Conservation (phyloP, 2,329 filamentous ascomycete genomes). For the Cordyceps cateniannulata region DNA sequence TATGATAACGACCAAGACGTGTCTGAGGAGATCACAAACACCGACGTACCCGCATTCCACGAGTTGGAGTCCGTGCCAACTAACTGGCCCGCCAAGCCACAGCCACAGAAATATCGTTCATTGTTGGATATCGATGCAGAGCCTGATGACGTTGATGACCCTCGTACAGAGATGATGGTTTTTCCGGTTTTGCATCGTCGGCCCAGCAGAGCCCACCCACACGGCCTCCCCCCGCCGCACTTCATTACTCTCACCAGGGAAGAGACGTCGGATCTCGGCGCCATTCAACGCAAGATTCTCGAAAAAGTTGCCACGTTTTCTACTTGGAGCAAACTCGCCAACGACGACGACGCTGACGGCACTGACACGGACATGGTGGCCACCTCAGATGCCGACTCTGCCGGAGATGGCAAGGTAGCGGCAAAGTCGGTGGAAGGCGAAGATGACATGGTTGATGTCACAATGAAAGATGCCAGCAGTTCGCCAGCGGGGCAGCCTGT, state of each 20-base stretch:
- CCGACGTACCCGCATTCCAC: constrained; percentile 62
- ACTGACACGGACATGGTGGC: constrained; percentile 64
- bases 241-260: constrained; percentile 71
- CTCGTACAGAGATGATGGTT: constrained; percentile 58
- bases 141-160: constrained; percentile 51
- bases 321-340: constrained; percentile 56
- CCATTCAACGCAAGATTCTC: constrained; percentile 73
- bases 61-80: constrained; percentile 76
- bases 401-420: constrained; percentile 63
- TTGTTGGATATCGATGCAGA: constrained; percentile 42
- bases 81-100: constrained; percentile 59
- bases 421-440: constrained; percentile 80
- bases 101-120: constrained; percentile 41
- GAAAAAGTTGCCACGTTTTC: constrained; percentile 71
- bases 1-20: constrained; percentile 64
- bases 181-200: constrained; percentile 64
- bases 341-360: constrained; percentile 41
- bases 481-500: constrained; percentile 19
- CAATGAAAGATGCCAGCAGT: constrained; percentile 59
- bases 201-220: constrained; percentile 25
- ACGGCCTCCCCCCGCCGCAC: constrained; percentile 43
- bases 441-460: constrained; percentile 85
- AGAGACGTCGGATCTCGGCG: constrained; percentile 60
- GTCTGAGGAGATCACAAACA: constrained; percentile 63
- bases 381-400: constrained; percentile 57